These are phyloP conservation scores for Amanita fuliginea DNA, from an alignment of 768 basidiomycete genomes.

Conservation along the genomic window DNA sequence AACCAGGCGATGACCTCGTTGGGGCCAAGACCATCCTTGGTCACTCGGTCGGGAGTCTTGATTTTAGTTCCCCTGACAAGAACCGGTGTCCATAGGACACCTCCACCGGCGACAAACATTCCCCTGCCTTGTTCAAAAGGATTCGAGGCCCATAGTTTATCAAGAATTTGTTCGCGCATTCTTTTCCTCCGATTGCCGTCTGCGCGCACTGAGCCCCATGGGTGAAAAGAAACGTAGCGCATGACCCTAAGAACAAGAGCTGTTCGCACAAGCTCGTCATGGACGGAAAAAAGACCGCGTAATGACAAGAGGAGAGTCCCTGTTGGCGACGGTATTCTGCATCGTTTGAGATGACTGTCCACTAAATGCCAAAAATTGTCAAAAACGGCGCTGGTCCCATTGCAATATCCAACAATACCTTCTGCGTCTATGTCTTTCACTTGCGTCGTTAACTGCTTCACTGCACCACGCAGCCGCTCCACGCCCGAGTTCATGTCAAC, in stretches of 20 bases:
- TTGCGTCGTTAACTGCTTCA: slow-evolving; percentile 22
- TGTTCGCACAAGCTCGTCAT: slow-evolving; percentile 23
- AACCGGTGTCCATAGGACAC: slow-evolving; percentile 56
- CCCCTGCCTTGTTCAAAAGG: slow-evolving; percentile 13
- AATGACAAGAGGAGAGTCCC: slow-evolving; percentile 40
- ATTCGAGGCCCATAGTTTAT: slow-evolving; percentile 33
- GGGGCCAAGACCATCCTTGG: neutral
- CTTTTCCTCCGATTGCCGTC: slow-evolving; percentile 42
- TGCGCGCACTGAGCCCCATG: slow-evolving; percentile 65
- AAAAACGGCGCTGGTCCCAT: neutral
- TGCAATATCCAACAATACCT: slow-evolving; percentile 23
- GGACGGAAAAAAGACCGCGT: slow-evolving; percentile 19
- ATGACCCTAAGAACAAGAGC: slow-evolving; percentile 44
- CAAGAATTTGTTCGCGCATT: slow-evolving; percentile 36
- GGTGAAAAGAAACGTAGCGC: slow-evolving; percentile 60
- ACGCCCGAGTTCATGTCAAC: slow-evolving; percentile 21
- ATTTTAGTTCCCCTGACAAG: slow-evolving; percentile 18
- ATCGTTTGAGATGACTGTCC: slow-evolving; percentile 26
- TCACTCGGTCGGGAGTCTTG: slow-evolving; percentile 10
- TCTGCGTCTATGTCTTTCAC: slow-evolving; percentile 30
- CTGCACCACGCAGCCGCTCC: slow-evolving; percentile 26
- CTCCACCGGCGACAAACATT: slow-evolving; percentile 44
- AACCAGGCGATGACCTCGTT: slow-evolving; percentile 42
- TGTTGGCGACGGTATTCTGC: slow-evolving; percentile 30
- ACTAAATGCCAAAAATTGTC: slow-evolving; percentile 19